Evolutionary conservation across 148 eudicot genomes (phyloP).

Genomic region (Silene latifolia): DNA sequence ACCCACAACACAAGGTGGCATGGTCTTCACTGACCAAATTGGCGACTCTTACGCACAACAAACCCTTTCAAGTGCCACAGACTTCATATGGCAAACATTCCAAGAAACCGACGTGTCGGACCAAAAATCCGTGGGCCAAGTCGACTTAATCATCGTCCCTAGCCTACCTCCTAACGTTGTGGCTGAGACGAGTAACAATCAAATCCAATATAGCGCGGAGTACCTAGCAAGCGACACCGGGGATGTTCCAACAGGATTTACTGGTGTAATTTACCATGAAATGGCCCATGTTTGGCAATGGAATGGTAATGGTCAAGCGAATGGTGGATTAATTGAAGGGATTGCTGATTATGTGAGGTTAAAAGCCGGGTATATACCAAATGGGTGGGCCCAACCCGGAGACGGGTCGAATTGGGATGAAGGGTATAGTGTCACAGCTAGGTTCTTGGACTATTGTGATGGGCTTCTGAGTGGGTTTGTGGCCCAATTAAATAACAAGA

Average conservation of each 20-base stretch:
- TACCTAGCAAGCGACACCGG: slow-evolving; percentile 20
- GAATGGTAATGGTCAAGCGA: slow-evolving; percentile 33
- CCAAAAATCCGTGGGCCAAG: slow-evolving; percentile 4
- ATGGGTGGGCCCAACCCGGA: slow-evolving; percentile 41
- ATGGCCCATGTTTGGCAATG: slow-evolving; percentile 53
- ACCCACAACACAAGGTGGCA: slow-evolving; percentile 19
- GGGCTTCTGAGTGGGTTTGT: slow-evolving; percentile 40
- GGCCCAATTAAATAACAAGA: slow-evolving; percentile 40
- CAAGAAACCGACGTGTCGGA: slow-evolving; percentile 14
- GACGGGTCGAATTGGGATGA: slow-evolving; percentile 38
- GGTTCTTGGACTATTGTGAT: slow-evolving; percentile 53
- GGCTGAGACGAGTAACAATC: slow-evolving; percentile 13
- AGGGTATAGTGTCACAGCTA: slow-evolving; percentile 40
- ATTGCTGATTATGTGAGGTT: slow-evolving; percentile 50
- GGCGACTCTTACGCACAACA: slow-evolving; percentile 16
- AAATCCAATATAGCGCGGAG: slow-evolving; percentile 16
- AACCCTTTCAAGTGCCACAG: slow-evolving; percentile 17
- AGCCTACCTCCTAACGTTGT: not conserved
- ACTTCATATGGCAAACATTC: slow-evolving; percentile 26
- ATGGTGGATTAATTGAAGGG: slow-evolving; percentile 37
- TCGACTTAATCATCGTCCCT: slow-evolving; percentile 15
- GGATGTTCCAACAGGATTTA: slow-evolving; percentile 30
- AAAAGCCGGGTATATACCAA: slow-evolving; percentile 33
- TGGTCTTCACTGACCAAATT: slow-evolving; percentile 16
- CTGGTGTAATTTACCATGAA: slow-evolving; percentile 44